These are phyloP conservation scores for Ananas comosus DNA, from an alignment of 176 grass and related monocot genomes.

Conservation along the genomic window DNA sequence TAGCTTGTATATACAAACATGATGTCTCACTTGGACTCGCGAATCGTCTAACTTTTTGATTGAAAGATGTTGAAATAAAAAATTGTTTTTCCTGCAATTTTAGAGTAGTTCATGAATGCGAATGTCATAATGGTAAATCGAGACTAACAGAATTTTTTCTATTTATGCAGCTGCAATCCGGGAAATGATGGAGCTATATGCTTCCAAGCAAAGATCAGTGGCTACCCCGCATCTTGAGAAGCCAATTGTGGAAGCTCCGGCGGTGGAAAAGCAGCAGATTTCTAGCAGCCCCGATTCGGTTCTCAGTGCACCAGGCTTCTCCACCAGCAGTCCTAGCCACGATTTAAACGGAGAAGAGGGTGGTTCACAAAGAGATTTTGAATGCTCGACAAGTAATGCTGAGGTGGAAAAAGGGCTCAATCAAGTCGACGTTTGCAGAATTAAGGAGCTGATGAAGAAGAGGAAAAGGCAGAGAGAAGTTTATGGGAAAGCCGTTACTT, in stretches of 20 bases:
- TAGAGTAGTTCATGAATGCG: no score
- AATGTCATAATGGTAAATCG: no score
- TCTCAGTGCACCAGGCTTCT: conserved; percentile 16
- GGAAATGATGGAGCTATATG: conserved; percentile 38
- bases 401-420: not conserved
- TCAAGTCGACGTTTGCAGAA: conserved; percentile 9
- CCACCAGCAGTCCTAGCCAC: conserved; percentile 18
- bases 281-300: conserved; percentile 24
- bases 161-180: conserved; percentile 38
- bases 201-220: conserved; percentile 22
- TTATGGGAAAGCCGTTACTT: conserved; percentile 3
- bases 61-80: no score
- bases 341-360: conserved; percentile 13
- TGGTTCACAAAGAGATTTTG: not conserved
- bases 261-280: conserved; percentile 13
- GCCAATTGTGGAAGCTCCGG: not conserved
- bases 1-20: not conserved
- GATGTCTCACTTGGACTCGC: conserved; percentile 6
- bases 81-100: no score
- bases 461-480: conserved; percentile 42
- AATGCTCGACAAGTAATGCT: not conserved
- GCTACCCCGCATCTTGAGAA: conserved; percentile 6
- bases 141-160: no score
- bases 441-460: conserved; percentile 27
- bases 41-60: not conserved